A percentile compares a stretch with the other conserved stretches of the same genome.
phyloP scores from a whole-genome alignment of 2,329 filamentous ascomycete genomes.

The Fusarium neocosmosporiellum region DNA sequence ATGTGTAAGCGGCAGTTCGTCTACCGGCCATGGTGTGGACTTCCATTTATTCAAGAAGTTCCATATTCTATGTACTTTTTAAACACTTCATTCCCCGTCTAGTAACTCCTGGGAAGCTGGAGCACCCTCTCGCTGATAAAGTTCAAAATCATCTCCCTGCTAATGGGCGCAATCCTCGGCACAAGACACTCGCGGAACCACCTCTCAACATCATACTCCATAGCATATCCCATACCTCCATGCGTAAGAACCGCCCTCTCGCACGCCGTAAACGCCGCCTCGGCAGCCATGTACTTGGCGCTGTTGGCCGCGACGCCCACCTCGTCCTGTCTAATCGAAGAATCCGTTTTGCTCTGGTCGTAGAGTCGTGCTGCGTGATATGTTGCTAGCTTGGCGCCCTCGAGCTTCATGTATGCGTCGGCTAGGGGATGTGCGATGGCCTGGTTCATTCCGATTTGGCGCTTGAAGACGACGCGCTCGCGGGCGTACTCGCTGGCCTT shows the following conservation, averaged over 20 bases:
- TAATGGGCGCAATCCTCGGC: conserved; percentile 72
- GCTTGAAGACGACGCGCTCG: conserved; percentile 73
- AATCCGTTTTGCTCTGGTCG: conserved; percentile 63
- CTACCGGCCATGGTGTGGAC: neutral
- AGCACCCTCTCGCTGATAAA: conserved; percentile 77
- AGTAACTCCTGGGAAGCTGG: conserved; percentile 76
- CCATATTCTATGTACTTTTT: neutral
- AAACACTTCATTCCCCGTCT: neutral
- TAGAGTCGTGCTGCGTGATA: conserved; percentile 74
- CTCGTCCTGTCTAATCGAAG: conserved; percentile 62
- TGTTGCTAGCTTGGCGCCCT: conserved; percentile 72
- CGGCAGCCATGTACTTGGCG: conserved; percentile 77
- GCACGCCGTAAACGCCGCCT: conserved; percentile 71
- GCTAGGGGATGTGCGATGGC: conserved; percentile 74
- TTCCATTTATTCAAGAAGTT: neutral
- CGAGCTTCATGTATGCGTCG: conserved; percentile 72
- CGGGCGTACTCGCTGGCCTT: conserved; percentile 74
- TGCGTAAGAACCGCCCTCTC: conserved; percentile 69
- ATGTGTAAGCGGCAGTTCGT: neutral
- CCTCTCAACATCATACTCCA: conserved; percentile 73
- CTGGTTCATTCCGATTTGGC: conserved; percentile 75
- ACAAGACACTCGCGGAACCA: conserved; percentile 74
- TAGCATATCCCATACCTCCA: conserved; percentile 74
- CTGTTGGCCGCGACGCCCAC: conserved; percentile 75
- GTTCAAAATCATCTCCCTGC: conserved; percentile 81